phyloP scores from a whole-genome alignment of 192 early-diverging fungal genomes.

The Borealophlyctis nickersoniae region DNA sequence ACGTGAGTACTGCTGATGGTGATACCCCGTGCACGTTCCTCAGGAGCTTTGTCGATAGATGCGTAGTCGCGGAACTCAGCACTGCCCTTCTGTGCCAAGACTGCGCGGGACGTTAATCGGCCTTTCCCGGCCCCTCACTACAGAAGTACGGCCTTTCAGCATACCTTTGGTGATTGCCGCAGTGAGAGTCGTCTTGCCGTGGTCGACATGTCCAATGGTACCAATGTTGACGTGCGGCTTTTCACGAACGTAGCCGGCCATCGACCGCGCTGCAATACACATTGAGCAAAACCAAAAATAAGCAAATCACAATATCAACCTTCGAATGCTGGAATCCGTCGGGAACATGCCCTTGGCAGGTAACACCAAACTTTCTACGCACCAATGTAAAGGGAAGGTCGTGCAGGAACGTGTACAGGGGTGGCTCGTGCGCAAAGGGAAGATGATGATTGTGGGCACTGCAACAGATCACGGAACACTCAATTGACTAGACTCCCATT shows the following conservation, averaged over 20 bases:
- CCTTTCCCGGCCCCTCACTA: background rate
- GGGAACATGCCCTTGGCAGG: background rate
- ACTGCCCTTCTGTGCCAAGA: conserved; percentile 72
- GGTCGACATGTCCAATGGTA: conserved; percentile 98
- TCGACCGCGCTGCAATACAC: conserved; percentile 18
- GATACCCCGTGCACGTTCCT: conserved; percentile 97
- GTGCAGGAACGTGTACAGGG: conserved; percentile 5
- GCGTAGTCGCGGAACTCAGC: conserved; percentile 94
- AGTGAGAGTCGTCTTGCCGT: conserved; percentile 97
- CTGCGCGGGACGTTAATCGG: conserved; percentile 31
- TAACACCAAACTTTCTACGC: background rate
- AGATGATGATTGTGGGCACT: conserved; percentile 7
- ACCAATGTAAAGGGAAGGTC: conserved; percentile 14
- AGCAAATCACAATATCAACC: background rate
- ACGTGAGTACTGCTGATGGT: conserved; percentile 96
- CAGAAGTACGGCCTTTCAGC: conserved; percentile 13
- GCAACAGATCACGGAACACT: background rate
- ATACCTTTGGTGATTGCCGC: conserved; percentile 93
- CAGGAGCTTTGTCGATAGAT: conserved; percentile 97
- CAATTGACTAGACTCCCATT: background rate
- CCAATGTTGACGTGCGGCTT: conserved; percentile 99
- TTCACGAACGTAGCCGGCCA: conserved; percentile 69
- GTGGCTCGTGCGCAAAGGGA: conserved; percentile 14
- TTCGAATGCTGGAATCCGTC: background rate
- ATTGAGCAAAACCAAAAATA: background rate